A percentile compares a stretch with the other conserved stretches of the same genome.
These are phyloP conservation scores for Chaetoceros tenuissimus DNA, from an alignment of 108 stramenopile species.

Conservation along the genomic window DNA sequence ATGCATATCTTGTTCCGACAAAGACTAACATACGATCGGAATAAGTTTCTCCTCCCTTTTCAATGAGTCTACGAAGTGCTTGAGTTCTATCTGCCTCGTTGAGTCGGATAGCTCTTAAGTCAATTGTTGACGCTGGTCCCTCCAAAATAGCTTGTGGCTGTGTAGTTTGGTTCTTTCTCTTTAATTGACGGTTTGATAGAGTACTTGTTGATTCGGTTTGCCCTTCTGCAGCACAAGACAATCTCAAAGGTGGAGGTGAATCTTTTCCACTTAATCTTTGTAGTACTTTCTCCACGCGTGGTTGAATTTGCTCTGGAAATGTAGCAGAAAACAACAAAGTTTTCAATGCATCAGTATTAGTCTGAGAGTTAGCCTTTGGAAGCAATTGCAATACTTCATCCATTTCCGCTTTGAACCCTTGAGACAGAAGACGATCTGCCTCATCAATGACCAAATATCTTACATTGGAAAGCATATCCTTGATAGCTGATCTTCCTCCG, in stretches of 20 bases:
- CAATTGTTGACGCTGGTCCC: slow-evolving; percentile 59
- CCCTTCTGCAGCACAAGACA: slow-evolving; percentile 29
- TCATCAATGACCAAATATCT: slow-evolving; percentile 92
- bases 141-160: slow-evolving; percentile 16
- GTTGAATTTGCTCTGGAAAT: slow-evolving; percentile 86
- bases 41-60: slow-evolving; percentile 21
- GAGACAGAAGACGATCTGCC: slow-evolving; percentile 83
- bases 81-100: slow-evolving; percentile 54
- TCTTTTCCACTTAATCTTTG: slow-evolving; percentile 43
- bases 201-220: background rate
- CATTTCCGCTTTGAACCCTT: slow-evolving; percentile 72
- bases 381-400: slow-evolving; percentile 53
- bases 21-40: slow-evolving; percentile 87
- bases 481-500: slow-evolving; percentile 35
- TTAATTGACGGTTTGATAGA: slow-evolving; percentile 14
- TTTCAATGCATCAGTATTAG: slow-evolving; percentile 13
- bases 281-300: slow-evolving; percentile 71
- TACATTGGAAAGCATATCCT: slow-evolving; percentile 41
- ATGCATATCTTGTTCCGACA: slow-evolving; percentile 78
- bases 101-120: slow-evolving; percentile 49
- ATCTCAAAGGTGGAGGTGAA: slow-evolving; percentile 24
- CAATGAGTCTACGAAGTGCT: slow-evolving; percentile 41
- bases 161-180: slow-evolving; percentile 23
- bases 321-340: slow-evolving; percentile 87
- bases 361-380: slow-evolving; percentile 5